Evolutionary conservation across 306 rosid species (phyloP), one percentile per base, ranked within the genome.

Genomic region (Ochetophila trinervis): DNA sequence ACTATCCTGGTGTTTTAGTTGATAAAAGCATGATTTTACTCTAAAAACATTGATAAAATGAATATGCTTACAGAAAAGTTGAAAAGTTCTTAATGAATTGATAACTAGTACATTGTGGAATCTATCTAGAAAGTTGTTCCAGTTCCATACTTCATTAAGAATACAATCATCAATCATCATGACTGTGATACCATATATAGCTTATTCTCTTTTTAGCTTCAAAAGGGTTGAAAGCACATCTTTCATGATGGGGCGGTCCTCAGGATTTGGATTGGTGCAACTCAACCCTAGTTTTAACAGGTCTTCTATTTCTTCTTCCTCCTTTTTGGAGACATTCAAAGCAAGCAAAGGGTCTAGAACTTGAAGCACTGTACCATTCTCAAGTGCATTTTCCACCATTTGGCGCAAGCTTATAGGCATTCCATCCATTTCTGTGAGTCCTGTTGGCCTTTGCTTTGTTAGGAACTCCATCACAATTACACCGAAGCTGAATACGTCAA

Each of bases 401-500:
- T 84, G 88, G 17, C 23, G 81, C 78, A 91, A 74, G 78, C 82
- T 88, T 57, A 68, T 34, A 3, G 91, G 83, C 73, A 65, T 44
- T 66, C 79, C 91, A 36, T 83, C 69, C 50, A 73, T 84, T 80
- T 91, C 97, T 56, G 67, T 67, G 65, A 76, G 69, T 60, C 79
- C 85, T 20, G 96, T 91, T 34, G 97, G 96, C 75, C 94, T 86
- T 59, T 71, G 81, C 71, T 71, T 83, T 65, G 91, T 88, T 17
- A 91, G 82, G 53, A 91, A 73, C 77, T 88, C 97, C 94, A 91
- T 91, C 69, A 88, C 59, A 62, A 84, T 80, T 73, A 81, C 74
- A 0, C 96, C 97, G 23, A 86, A 88, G 86, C 97, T 84, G 89
- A 86, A 91, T 66, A 91, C 81, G 1, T 88, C 97, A 27, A 73